Evolutionary conservation across 441 rosid genomes (phyloP), one percentile per base, ranked within the genome.

Genomic region (Oxalis stricta): DNA sequence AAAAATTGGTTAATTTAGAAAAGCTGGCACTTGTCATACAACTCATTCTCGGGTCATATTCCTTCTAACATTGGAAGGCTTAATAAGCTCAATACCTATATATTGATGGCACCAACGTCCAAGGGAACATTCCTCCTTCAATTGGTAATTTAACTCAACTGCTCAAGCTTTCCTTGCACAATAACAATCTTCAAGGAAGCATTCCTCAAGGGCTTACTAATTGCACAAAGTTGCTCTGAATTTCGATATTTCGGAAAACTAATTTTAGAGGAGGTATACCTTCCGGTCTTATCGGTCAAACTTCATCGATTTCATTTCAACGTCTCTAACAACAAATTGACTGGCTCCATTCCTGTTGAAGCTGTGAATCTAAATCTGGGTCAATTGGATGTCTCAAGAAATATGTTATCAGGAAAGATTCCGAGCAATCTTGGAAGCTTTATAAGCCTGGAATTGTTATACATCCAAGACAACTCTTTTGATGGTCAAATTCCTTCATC

Each of bases 401-500:
- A 58, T 10, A 23, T 15, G 21, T 10, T 58, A 7, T 18, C 35
- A 9, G 47, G 63, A 6, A 40, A 38, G 13, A 39, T 38, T 10
- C 54, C 46, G 5, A 30, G 28, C 4, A 40, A 38, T 29, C 20
- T 50, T n/a, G 19, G 38, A 4, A 19, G 38, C 0, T 50, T 38
- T 6, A 10, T n/a, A 2, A 14, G 6, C 4, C 5, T 50, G 7
- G 46, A 30, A 13, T 32, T 2, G 6, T 53, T 70, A 41, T 37
- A 21, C 39, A 18, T 64, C 17, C 46, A 39, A 10, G 55, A 34
- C 1, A 70, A 63, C 55, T 22, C 44, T 5, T 59, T 66, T 19
- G 5, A 23, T 8, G 70, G 72, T 16, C 5, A 24, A 1, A 28
- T 70, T 40, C 67, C 70, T 18, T 2, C 19, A 2, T 46, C 54